Percentiles rank a stretch among this genome's conserved stretches.
Evolutionary conservation across 2,329 filamentous ascomycete genomes (phyloP).

Genomic region (Arthrobotrys iridis): DNA sequence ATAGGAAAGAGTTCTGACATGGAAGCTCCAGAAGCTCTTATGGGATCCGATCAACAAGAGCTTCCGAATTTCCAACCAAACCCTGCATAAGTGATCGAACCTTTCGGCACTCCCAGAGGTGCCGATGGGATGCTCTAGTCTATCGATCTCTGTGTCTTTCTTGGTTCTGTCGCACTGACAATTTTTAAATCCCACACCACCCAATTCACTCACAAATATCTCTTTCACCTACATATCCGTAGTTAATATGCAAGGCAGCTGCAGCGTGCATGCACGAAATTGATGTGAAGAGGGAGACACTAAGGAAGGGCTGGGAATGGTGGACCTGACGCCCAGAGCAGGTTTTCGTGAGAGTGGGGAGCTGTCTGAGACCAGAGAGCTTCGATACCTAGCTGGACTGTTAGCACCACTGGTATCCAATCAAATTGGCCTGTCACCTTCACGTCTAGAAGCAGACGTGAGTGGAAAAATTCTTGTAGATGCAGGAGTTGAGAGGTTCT

Average conservation of each 20-base stretch:
- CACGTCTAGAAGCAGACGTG: slow-evolving; percentile 34
- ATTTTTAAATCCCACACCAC: slow-evolving; percentile 19
- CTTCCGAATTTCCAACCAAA: slow-evolving; percentile 23
- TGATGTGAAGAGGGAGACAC: slow-evolving; percentile 31
- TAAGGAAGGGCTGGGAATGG: slow-evolving; percentile 30
- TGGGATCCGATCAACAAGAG: slow-evolving; percentile 16
- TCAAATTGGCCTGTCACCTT: slow-evolving; percentile 22
- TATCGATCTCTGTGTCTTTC: slow-evolving; percentile 23
- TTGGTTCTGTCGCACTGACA: slow-evolving; percentile 32
- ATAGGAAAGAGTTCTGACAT: slow-evolving; percentile 31
- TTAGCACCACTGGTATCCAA: slow-evolving; percentile 19
- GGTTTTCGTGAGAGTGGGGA: slow-evolving; percentile 33
- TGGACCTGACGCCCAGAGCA: slow-evolving; percentile 22
- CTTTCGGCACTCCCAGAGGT: slow-evolving; percentile 4
- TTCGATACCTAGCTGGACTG: slow-evolving; percentile 8
- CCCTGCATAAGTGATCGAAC: slow-evolving; percentile 41
- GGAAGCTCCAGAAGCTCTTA: slow-evolving; percentile 32
- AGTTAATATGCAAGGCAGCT: slow-evolving; percentile 40
- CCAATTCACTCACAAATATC: slow-evolving; percentile 17
- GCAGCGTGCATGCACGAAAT: slow-evolving; percentile 52
- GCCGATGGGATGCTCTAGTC: slow-evolving; percentile 37
- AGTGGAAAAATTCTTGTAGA: slow-evolving; percentile 41
- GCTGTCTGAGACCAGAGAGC: slow-evolving; percentile 40
- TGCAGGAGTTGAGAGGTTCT: slow-evolving; percentile 53
- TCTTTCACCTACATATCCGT: slow-evolving; percentile 36